These are phyloP conservation scores for Pleodorina starrii DNA, from an alignment of 139 green algal species.

Conservation along the genomic window DNA sequence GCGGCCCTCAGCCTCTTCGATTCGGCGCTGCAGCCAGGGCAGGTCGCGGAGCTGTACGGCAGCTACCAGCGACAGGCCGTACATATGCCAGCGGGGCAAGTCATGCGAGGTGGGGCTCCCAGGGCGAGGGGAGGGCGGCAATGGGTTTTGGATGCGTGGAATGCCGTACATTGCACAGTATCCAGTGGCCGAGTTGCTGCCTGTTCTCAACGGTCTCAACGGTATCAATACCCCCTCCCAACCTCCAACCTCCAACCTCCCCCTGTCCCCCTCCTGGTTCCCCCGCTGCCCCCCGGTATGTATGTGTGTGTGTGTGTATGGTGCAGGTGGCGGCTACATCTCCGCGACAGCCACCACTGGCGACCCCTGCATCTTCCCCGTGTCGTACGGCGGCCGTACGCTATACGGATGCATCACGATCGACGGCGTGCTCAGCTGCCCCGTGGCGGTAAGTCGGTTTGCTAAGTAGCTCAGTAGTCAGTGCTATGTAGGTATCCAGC, in stretches of 20 bases:
- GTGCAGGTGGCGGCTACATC: slow-evolving; percentile 28
- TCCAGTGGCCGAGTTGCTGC: too few species aligned
- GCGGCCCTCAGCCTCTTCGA: slow-evolving; percentile 57
- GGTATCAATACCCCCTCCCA: too few species aligned
- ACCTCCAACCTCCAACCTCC: too few species aligned
- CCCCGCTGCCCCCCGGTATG: too few species aligned
- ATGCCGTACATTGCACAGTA: too few species aligned
- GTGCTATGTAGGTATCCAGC: too few species aligned
- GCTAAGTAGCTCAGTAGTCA: too few species aligned
- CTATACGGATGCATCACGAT: slow-evolving; percentile 35
- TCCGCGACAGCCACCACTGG: not conserved
- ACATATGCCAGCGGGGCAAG: slow-evolving; percentile 8
- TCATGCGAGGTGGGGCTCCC: slow-evolving; percentile 17
- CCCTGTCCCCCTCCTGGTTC: too few species aligned
- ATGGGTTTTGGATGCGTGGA: not conserved
- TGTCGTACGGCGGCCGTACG: slow-evolving; percentile 29
- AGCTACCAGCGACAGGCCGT: slow-evolving; percentile 39
- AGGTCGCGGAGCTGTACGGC: slow-evolving; percentile 51
- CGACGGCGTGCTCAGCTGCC: slow-evolving; percentile 22
- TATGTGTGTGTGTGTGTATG: too few species aligned
- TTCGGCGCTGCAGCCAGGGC: slow-evolving; percentile 32
- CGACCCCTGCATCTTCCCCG: slow-evolving; percentile 29
- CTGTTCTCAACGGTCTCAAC: too few species aligned
- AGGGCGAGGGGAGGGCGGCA: not conserved
- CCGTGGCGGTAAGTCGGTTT: slow-evolving; percentile 1